These are phyloP conservation scores for Eucalyptus leucophloia DNA, from an alignment of 345 rosid genomes.

Conservation along the genomic window DNA sequence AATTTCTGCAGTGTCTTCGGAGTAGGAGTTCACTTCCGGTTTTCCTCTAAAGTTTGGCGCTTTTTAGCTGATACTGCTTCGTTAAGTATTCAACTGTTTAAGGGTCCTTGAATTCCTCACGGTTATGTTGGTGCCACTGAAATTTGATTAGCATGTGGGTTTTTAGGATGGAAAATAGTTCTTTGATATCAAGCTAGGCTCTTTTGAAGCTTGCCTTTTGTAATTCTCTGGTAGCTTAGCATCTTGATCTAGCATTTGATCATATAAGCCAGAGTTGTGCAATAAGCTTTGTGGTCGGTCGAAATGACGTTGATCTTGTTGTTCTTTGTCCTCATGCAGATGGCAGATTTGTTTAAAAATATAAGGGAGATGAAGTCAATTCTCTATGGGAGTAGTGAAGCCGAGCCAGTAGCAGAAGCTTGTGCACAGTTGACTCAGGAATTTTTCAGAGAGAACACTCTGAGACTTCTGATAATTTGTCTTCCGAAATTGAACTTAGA, in stretches of 20 bases:
- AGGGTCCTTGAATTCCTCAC: background rate
- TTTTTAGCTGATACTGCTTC: background rate
- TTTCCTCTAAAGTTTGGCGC: background rate
- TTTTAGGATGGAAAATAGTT: background rate
- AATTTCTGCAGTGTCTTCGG: background rate
- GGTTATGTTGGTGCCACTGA: background rate
- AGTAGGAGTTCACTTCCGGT: background rate
- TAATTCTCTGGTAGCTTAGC: background rate
- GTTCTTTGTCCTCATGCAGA: slow-evolving; percentile 6
- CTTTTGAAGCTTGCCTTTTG: background rate
- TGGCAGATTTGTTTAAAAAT: slow-evolving; percentile 25
- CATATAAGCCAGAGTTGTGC: background rate
- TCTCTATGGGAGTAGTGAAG: slow-evolving; percentile 42
- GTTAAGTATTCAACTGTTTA: background rate
- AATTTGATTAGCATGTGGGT: background rate
- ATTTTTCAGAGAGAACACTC: slow-evolving; percentile 38
- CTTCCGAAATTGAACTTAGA: slow-evolving; percentile 42
- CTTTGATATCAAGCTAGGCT: background rate
- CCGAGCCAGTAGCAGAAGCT: slow-evolving; percentile 42
- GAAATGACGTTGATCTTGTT: background rate
- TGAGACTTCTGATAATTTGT: slow-evolving; percentile 30
- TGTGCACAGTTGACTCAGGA: slow-evolving; percentile 43
- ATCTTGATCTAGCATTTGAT: background rate
- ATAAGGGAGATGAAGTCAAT: slow-evolving; percentile 36
- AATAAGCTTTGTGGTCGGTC: background rate